Conservation (phyloP, 2,329 filamentous ascomycete genomes). For the Hypoxylon rubiginosum region DNA sequence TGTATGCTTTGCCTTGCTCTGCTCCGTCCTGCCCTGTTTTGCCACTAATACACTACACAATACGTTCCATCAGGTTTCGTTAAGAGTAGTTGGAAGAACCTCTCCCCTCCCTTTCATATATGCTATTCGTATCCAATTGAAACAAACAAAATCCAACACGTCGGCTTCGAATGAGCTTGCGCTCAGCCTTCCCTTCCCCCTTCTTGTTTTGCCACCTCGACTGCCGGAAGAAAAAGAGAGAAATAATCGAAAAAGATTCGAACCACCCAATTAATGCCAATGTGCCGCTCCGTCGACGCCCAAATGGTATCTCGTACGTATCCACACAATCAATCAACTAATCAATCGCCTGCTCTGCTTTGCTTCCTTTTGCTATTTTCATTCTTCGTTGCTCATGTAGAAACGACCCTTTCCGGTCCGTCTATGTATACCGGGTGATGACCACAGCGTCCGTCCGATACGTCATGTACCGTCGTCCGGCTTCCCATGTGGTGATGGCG, state of each 20-base stretch:
- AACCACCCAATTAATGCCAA: not conserved
- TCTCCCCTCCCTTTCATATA: conserved; percentile 20
- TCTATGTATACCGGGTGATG: too few relatives aligned
- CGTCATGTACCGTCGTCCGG: not conserved
- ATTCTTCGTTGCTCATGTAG: not conserved
- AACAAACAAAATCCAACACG: not conserved
- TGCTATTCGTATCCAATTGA: conserved; percentile 10
- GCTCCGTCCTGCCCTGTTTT: not conserved
- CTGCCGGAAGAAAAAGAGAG: not conserved
- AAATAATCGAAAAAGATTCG: not conserved
- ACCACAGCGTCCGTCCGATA: not conserved
- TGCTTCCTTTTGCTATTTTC: not conserved
- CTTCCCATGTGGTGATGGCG: too few relatives aligned
- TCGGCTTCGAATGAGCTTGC: conserved; percentile 8
- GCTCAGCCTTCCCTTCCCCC: not conserved
- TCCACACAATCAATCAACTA: too few relatives aligned
- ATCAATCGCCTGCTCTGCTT: not conserved
- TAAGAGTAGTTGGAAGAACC: too few relatives aligned
- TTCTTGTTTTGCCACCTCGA: not conserved
- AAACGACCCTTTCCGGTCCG: not conserved
- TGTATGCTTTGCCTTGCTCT: not conserved
- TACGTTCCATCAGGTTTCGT: conserved; percentile 1
- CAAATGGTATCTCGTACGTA: conserved; percentile 1
- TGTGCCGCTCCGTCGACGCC: not conserved
- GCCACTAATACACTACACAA: conserved; percentile 2